A percentile compares a stretch with the other conserved stretches of the same genome.
phyloP scores from a whole-genome alignment of 2,329 filamentous ascomycete genomes.

The Colletotrichum eleusines region DNA sequence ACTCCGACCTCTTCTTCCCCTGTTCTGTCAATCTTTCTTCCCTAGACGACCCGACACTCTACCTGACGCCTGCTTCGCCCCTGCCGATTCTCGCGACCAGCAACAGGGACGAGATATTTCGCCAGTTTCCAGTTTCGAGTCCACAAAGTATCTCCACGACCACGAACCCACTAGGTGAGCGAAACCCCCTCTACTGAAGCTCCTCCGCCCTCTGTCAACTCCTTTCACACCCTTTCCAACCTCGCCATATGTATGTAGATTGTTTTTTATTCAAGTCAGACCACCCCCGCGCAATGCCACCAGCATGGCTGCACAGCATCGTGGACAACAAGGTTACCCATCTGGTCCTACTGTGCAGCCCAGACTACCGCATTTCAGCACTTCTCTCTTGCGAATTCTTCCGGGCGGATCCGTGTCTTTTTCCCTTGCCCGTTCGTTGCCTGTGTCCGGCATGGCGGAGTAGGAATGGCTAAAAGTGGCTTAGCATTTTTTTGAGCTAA shows the following conservation, averaged over 20 bases:
- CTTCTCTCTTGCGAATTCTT: constrained; percentile 5
- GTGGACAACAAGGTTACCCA: constrained; percentile 3
- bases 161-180: neutral
- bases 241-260: neutral
- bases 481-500: constrained; percentile 37
- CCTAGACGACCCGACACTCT: neutral
- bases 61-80: neutral
- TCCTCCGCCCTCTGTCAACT: neutral
- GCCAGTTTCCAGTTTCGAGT: neutral
- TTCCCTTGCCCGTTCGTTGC: constrained; percentile 1
- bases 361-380: too few relatives aligned
- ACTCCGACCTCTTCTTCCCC: neutral
- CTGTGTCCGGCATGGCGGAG: constrained; percentile 36
- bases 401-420: constrained; percentile 15
- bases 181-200: neutral
- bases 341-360: neutral
- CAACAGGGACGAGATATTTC: neutral
- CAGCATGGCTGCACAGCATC: constrained; percentile 2
- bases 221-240: neutral
- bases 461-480: constrained; percentile 40
- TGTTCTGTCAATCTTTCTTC: neutral
- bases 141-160: neutral
- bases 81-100: neutral
- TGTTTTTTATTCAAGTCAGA: neutral
- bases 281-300: neutral